phyloP scores from a whole-genome alignment of 2,329 filamentous ascomycete species.

The Epichloe hybrida region DNA sequence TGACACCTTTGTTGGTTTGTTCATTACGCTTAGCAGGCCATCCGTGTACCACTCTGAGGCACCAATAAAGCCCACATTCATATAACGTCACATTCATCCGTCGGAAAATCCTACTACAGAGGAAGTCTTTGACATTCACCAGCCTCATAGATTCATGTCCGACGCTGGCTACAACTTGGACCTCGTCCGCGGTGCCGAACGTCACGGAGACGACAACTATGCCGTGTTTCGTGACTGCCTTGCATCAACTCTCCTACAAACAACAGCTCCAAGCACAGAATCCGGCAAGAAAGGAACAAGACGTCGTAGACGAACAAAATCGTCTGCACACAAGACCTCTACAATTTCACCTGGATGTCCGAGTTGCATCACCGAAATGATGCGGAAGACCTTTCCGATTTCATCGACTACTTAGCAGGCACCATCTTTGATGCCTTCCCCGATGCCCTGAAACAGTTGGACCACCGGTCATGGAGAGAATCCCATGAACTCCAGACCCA shows the following conservation, averaged over 20 bases:
- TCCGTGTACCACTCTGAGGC: too few species aligned
- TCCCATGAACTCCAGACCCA: conserved; percentile 30
- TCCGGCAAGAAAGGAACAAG: conserved; percentile 23
- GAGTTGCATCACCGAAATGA: conserved; percentile 13
- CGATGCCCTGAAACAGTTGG: conserved; percentile 42
- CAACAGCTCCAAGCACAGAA: background rate
- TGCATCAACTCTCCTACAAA: conserved; percentile 1
- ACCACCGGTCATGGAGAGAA: conserved; percentile 39
- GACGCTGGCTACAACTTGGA: background rate
- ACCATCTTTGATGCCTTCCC: conserved; percentile 58
- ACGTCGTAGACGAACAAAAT: conserved; percentile 25
- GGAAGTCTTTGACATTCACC: too few species aligned
- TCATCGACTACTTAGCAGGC: conserved; percentile 64
- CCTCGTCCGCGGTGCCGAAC: background rate
- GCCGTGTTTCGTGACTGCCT: conserved; percentile 62
- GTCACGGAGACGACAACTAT: conserved; percentile 14
- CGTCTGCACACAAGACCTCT: conserved; percentile 4
- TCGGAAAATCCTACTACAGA: background rate
- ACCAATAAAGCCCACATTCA: too few species aligned
- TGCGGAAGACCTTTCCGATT: conserved; percentile 62
- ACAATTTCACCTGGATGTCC: background rate
- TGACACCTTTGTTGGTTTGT: too few species aligned
- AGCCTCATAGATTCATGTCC: background rate
- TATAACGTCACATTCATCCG: background rate
- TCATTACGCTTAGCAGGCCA: too few species aligned